Evolutionary conservation across 768 basidiomycete species (phyloP).

Genomic region (Termitomyces bulborhizus): DNA sequence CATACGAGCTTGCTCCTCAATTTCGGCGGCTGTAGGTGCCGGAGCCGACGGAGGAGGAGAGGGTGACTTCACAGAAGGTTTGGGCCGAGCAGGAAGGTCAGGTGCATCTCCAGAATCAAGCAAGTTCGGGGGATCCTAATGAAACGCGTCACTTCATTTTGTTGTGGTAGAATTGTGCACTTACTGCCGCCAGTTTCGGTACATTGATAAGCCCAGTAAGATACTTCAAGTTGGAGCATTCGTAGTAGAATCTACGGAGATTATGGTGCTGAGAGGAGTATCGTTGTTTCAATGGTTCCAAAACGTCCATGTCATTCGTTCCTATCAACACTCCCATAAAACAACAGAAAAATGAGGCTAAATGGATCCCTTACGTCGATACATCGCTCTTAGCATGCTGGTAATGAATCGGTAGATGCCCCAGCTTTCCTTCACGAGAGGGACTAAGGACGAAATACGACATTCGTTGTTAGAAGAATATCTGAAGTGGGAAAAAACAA

Average conservation of each 20-base stretch:
- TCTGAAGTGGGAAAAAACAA: constrained; percentile 93
- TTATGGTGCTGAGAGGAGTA: constrained; percentile 90
- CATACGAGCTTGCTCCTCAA: constrained; percentile 89
- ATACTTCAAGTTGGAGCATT: constrained; percentile 98
- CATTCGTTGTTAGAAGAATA: constrained; percentile 94
- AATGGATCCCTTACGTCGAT: constrained; percentile 56
- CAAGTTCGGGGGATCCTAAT: constrained; percentile 93
- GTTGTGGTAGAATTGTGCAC: constrained; percentile 14
- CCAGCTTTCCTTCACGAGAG: constrained; percentile 98
- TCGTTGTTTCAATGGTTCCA: constrained; percentile 84
- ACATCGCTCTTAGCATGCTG: constrained; percentile 97
- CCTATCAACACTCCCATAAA: constrained; percentile 36
- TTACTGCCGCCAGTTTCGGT: constrained; percentile 88
- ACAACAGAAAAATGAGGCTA: background rate
- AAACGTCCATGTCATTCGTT: constrained; percentile 81
- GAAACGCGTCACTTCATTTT: background rate
- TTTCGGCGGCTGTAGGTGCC: constrained; percentile 60
- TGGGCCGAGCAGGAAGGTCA: constrained; percentile 79
- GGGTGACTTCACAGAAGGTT: constrained; percentile 49
- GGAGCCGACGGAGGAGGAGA: constrained; percentile 69
- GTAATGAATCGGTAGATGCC: constrained; percentile 99
- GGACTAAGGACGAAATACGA: constrained; percentile 92
- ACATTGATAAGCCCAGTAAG: constrained; percentile 97
- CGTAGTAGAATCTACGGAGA: constrained; percentile 97
- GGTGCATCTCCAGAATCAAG: constrained; percentile 77